A percentile compares a stretch with the other conserved stretches of the same genome.
Conservation (phyloP, 2,329 filamentous ascomycete species). For the Plectosphaerella sp. region DNA sequence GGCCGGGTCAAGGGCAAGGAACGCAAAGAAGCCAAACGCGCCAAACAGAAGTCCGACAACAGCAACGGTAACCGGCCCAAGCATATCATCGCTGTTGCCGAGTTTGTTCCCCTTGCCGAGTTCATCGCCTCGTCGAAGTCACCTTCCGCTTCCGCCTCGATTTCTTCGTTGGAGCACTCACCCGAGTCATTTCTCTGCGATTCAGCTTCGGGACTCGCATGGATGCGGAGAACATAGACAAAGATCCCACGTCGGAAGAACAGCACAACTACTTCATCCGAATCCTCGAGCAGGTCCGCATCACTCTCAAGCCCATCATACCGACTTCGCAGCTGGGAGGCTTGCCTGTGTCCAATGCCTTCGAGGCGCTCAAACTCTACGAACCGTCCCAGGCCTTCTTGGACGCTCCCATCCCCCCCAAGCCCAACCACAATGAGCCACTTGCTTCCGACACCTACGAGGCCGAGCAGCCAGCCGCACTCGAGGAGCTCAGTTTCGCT, state of each 20-base stretch:
- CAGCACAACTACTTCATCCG: constrained; percentile 27
- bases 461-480: constrained; percentile 11
- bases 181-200: constrained; percentile 30
- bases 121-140: constrained; percentile 22
- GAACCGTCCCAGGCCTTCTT: constrained; percentile 32
- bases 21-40: constrained; percentile 15
- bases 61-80: constrained; percentile 10
- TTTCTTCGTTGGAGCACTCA: constrained; percentile 23
- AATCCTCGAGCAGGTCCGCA: constrained; percentile 27
- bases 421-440: constrained; percentile 4
- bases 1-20: constrained; percentile 22
- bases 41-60: background rate
- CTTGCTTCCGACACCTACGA: constrained; percentile 20
- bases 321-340: constrained; percentile 1
- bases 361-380: constrained; percentile 27
- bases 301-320: constrained; percentile 19
- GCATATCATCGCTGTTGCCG: constrained; percentile 29
- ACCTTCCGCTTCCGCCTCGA: constrained; percentile 17
- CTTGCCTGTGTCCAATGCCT: constrained; percentile 22
- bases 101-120: constrained; percentile 32
- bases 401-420: constrained; percentile 20
- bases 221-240: constrained; percentile 6
- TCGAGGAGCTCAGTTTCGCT: constrained; percentile 21
- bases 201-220: constrained; percentile 20
- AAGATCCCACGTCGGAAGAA: constrained; percentile 15